Base-by-base conservation (phyloP, 2,329 filamentous ascomycete genomes). In the Immersiporthe knoxdaviesiana region DNA sequence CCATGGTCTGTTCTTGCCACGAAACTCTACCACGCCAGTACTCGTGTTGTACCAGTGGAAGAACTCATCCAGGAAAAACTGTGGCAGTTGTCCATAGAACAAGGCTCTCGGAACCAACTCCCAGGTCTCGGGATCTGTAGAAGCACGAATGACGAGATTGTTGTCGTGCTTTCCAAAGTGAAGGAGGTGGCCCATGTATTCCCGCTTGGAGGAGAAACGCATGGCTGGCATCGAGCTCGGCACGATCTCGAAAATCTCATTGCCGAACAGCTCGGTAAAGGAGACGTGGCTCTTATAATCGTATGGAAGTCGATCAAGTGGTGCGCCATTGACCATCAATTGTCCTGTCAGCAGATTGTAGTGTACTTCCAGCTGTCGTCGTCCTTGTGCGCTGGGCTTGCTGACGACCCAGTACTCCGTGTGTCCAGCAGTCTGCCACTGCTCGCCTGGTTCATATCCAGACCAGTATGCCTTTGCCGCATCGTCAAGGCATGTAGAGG, bases 341-440 rank as follows among this genome's bases (percentile, higher is more conserved):
- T 83, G 78, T 0, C 83, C 86, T 0, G 79, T 84, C 2, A 90
- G 71, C 0, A 87, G 63, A 70, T 87, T 86, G 71, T 83, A 84
- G 35, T 84, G 81, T 3, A 86, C 78, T 3, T 39, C 7, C 30
- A 78, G 71, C 5, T 71, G 39, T 2, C 35, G 47, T 35, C 54
- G 30, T 10, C 47, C 11, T 11, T 18, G 10, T 2, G 30, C 27
- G 30, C 47, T 18, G 16, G 54, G 50, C 21, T 70, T 11, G 11
- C 70, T 65, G 1, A 80, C 61, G 32, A 79, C 41, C 69, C 76
- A 75, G 65, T 75, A 37, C 8, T 68, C 44, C 24, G 16, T 6
- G 24, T 56, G 21, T 3, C 63, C 58, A 3, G 3, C 21, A 3
- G 50, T 50, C 56, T 62, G 21, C 72, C 72, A 74, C 1, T 2